Base-by-base conservation (phyloP, 2,329 filamentous ascomycete genomes). In the Cadophora sp. region DNA sequence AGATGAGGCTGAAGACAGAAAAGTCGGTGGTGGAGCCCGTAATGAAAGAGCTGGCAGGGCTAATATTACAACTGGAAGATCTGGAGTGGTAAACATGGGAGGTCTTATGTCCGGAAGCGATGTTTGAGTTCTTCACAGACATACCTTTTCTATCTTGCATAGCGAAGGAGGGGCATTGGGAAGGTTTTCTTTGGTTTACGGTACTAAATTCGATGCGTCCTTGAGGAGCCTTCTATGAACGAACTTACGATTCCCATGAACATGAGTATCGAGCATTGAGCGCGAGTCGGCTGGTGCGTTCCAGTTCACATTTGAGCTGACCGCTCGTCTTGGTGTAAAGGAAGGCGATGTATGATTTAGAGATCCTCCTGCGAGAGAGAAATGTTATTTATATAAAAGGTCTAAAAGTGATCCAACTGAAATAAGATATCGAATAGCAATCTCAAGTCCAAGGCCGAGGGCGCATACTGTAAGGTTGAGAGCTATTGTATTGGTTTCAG, bases 1-100 rank as follows among this genome's bases (percentile, higher is more conserved):
- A 78, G 24, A 83, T 84, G 11, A 82, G 78, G 59, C 62, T 83
- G 59, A 75, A 76, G 53, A 80, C 74, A 45, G 79, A 80, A 68
- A 78, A 69, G 63, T 76, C 73, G 45, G 74, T 80, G 39, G 73
- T 80, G 6, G 80, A 79, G 50, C 79, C 77, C 36, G 80, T 83
- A 5, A 73, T 85, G 50, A 77, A 77, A 67, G 76, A 75, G 51
- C 71, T 85, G 50, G 78, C 81, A 63, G 75, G 71, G 48, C 72
- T 68, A 61, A 72, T 70, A 39, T 66, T 68, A 36, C 65, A 66
- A 55, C 59, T 70, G 65, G 63, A 59, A 59, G 70, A 74, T 56
- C 68, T 77, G 59, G 75, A 77, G 39, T 77, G 76, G 76, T 77
- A 70, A 67, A 20, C 18, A 27, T 18, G 27, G 16, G 33, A 39